These are phyloP conservation scores for Sugiyamaella sp. DNA, from an alignment of 1,139 yeast genomes.

Conservation along the genomic window DNA sequence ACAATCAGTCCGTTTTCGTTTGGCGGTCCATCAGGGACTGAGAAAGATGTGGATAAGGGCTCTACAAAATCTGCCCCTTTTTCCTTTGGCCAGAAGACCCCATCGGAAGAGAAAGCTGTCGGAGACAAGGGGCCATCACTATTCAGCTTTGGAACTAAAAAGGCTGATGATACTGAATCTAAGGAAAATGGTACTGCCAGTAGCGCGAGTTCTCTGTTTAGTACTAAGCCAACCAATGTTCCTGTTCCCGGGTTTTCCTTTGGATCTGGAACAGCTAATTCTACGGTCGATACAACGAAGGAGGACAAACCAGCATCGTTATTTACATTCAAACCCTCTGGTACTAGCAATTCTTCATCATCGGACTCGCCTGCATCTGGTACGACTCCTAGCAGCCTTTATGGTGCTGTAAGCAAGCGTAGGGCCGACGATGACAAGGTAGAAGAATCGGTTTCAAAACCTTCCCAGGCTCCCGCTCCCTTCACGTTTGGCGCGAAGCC, in stretches of 20 bases:
- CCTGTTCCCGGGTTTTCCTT: not conserved
- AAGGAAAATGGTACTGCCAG: not conserved
- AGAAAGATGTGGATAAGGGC: not conserved
- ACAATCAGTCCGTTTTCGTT: not conserved
- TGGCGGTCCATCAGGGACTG: not conserved
- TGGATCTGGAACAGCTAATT: not conserved
- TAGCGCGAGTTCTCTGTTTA: not conserved
- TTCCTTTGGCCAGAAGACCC: not conserved
- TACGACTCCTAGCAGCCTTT: not conserved
- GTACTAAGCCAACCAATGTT: not conserved
- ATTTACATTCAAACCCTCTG: not conserved
- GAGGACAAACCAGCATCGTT: not conserved
- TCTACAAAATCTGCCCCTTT: not conserved
- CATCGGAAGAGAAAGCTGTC: not conserved
- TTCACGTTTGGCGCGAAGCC: slow-evolving; percentile 16
- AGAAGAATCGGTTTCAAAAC: not conserved
- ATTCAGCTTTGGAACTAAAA: not conserved
- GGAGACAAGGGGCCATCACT: not conserved
- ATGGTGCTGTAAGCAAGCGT: slow-evolving; percentile 2
- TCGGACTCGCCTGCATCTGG: not conserved
- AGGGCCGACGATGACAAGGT: not conserved
- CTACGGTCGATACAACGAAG: not conserved
- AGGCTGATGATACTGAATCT: not conserved
- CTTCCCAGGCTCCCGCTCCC: not conserved
- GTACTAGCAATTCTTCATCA: not conserved